Evolutionary conservation across 768 basidiomycete genomes (phyloP).

Genomic region (Leccinum subgranulosum): DNA sequence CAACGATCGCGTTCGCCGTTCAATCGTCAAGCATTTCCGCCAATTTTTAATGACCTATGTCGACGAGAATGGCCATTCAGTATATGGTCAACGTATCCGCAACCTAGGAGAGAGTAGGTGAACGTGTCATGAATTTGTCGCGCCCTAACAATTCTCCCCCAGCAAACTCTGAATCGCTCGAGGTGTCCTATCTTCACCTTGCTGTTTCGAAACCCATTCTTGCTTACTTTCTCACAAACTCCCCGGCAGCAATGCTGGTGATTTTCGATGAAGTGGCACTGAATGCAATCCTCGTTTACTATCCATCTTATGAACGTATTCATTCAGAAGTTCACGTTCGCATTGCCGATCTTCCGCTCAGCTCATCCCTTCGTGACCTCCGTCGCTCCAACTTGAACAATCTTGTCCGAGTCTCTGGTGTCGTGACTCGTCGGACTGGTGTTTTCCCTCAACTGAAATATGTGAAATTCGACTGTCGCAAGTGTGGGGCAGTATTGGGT

Average conservation of each 20-base stretch:
- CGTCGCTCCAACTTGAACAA: constrained; percentile 91
- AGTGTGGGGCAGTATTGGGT: constrained; percentile 90
- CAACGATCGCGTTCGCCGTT: constrained; percentile 83
- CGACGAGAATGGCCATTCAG: constrained; percentile 86
- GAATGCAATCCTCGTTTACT: constrained; percentile 91
- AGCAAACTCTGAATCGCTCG: constrained; percentile 97
- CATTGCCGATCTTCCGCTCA: constrained; percentile 89
- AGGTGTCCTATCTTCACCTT: constrained; percentile 96
- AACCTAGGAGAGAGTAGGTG: constrained; percentile 88
- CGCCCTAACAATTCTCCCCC: constrained; percentile 10
- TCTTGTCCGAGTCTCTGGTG: constrained; percentile 91
- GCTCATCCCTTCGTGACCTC: constrained; percentile 88
- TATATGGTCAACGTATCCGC: constrained; percentile 92
- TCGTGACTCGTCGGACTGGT: constrained; percentile 92
- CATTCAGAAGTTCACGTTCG: constrained; percentile 98
- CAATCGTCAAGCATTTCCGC: constrained; percentile 90
- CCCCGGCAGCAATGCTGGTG: constrained; percentile 86
- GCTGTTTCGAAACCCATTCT: constrained; percentile 90
- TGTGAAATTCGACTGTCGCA: constrained; percentile 97
- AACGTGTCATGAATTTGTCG: constrained; percentile 1
- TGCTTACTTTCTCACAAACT: constrained; percentile 96
- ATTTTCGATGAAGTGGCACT: constrained; percentile 97
- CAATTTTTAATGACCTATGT: constrained; percentile 95
- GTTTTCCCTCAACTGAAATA: constrained; percentile 99
- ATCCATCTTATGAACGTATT: constrained; percentile 94